Evolutionary conservation across 2,329 filamentous ascomycete species (phyloP).

Genomic region (Colletotrichum sp.): DNA sequence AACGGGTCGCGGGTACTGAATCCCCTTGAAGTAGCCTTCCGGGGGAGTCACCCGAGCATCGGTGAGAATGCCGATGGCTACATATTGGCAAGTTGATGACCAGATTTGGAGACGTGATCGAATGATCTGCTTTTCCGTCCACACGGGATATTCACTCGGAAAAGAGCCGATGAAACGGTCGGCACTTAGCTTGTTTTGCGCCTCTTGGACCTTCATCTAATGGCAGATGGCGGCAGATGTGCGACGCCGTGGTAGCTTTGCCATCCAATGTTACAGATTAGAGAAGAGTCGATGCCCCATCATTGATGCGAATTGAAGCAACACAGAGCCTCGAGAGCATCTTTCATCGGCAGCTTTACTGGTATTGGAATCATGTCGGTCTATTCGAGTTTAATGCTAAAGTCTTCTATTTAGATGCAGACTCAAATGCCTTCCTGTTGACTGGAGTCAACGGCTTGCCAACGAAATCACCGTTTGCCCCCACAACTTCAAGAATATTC

Average conservation of each 20-base stretch:
- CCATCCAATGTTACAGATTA: neutral
- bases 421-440: conserved; percentile 6
- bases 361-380: fast-evolving
- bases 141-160: neutral
- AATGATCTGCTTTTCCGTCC: neutral
- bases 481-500: conserved; percentile 35
- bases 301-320: neutral
- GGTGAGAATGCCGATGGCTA: neutral
- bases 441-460: conserved; percentile 25
- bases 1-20: neutral
- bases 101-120: neutral
- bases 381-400: neutral
- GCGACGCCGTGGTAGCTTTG: neutral
- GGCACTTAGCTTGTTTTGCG: neutral
- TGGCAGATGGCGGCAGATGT: fast-evolving
- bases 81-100: neutral
- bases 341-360: neutral
- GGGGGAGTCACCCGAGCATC: neutral
- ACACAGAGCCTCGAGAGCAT: fast-evolving
- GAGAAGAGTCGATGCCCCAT: neutral
- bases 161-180: neutral
- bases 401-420: neutral
- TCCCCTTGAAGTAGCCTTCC: neutral
- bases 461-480: conserved; percentile 19
- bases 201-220: fast-evolving